phyloP scores from a whole-genome alignment of 768 basidiomycete species.

The Amylocystis lapponica region DNA sequence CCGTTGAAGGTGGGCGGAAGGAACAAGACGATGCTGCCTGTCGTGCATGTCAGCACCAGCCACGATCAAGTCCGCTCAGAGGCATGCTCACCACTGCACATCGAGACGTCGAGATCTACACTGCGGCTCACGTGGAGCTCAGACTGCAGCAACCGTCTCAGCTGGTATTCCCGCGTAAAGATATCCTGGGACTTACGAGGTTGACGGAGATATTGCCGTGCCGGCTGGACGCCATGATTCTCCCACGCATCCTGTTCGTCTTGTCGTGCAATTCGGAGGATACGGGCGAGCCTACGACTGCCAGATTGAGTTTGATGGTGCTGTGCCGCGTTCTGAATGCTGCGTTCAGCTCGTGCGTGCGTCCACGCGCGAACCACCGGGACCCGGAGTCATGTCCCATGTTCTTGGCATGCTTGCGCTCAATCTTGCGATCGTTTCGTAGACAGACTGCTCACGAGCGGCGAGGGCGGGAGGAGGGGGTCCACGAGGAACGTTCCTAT shows the following conservation, averaged over 20 bases:
- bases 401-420: constrained; percentile 1
- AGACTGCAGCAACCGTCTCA: constrained; percentile 1
- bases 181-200: constrained; percentile 8
- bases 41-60: neutral
- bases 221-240: constrained; percentile 11
- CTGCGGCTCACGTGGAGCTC: constrained; percentile 6
- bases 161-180: neutral
- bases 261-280: neutral
- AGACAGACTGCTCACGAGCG: neutral
- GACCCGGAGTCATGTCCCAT: neutral
- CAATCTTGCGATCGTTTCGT: neutral
- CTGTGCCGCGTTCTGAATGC: constrained; percentile 21
- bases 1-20: constrained; percentile 16
- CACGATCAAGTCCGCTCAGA: neutral
- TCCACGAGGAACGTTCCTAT: constrained; percentile 14
- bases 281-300: constrained; percentile 8
- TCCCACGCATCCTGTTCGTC: neutral
- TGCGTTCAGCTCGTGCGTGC: constrained; percentile 13
- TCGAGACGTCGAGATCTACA: constrained; percentile 11
- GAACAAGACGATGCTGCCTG: constrained; percentile 12
- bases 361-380: neutral
- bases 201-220: constrained; percentile 19
- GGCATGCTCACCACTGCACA: constrained; percentile 2
- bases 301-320: constrained; percentile 16
- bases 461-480: constrained; percentile 4